These are phyloP conservation scores for Pistacia atlantica DNA, from an alignment of 345 rosid genomes.

Conservation along the genomic window DNA sequence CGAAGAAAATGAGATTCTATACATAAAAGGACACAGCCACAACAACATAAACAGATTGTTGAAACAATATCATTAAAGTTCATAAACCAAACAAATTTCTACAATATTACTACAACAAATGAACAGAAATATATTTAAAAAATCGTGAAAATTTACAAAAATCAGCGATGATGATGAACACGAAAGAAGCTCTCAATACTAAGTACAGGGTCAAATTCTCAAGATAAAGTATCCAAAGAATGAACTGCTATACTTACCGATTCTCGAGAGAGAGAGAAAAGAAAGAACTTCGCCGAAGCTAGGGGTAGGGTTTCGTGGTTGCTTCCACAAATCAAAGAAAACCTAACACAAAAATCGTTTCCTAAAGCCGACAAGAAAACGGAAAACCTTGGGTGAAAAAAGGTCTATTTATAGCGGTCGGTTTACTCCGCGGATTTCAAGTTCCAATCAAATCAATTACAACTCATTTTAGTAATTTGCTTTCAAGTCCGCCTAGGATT, in stretches of 20 bases:
- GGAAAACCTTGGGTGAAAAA: background rate
- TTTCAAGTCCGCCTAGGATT: conserved; percentile 30
- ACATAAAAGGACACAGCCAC: background rate
- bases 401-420: background rate
- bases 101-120: background rate
- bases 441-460: background rate
- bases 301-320: conserved; percentile 21
- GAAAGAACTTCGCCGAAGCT: background rate
- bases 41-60: no score
- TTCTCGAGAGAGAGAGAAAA: background rate
- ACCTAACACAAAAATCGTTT: background rate
- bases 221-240: no score
- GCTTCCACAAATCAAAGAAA: background rate
- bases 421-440: conserved; percentile 27
- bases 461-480: background rate
- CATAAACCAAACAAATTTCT: no score
- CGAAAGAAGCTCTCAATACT: background rate
- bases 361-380: background rate
- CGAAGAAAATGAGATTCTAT: no score
- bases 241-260: background rate
- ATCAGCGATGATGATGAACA: background rate
- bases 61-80: background rate
- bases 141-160: background rate
- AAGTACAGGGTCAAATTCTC: no score
- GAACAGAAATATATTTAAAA: background rate